Conservation (phyloP, 1,139 yeast genomes). For the Hansenula lynferdii region DNA sequence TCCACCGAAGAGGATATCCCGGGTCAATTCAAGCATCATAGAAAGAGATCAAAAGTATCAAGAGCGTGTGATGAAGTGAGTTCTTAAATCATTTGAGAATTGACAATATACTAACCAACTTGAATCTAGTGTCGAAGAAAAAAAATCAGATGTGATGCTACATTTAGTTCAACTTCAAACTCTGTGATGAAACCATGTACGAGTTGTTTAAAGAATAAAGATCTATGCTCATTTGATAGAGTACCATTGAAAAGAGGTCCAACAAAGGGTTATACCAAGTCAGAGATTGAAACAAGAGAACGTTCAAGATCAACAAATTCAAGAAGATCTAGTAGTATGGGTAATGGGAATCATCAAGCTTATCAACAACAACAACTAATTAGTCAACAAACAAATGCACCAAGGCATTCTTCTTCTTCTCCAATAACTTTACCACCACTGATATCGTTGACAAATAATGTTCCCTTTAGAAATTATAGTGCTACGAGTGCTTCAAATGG, state of each 20-base stretch:
- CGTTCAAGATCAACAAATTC: constrained; percentile 10
- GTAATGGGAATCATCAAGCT: constrained; percentile 2
- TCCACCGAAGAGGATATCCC: no score
- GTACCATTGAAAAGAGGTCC: constrained; percentile 77
- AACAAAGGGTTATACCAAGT: constrained; percentile 53
- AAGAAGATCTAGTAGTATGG: constrained; percentile 7
- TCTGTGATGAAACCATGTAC: constrained; percentile 47
- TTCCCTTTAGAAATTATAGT: constrained; percentile 2
- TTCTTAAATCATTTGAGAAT: constrained; percentile 1
- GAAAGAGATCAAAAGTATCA: constrained; percentile 62
- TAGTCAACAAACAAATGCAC: background rate
- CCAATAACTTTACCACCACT: constrained; percentile 19
- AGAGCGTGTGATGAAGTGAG: constrained; percentile 56
- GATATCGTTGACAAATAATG: constrained; percentile 12
- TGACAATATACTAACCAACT: background rate
- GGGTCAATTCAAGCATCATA: constrained; percentile 15
- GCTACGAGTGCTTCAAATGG: constrained; percentile 5
- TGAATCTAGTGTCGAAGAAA: constrained; percentile 45
- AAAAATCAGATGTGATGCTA: constrained; percentile 60
- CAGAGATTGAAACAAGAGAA: constrained; percentile 1
- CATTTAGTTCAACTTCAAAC: constrained; percentile 37
- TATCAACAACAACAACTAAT: background rate
- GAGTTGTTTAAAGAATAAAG: constrained; percentile 50
- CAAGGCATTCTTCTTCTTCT: background rate
- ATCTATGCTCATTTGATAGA: constrained; percentile 57